Percentiles rank a stretch among this genome's conserved stretches.
phyloP scores from a whole-genome alignment of 2,329 filamentous ascomycete species.

The Lachnellula subtilissima region DNA sequence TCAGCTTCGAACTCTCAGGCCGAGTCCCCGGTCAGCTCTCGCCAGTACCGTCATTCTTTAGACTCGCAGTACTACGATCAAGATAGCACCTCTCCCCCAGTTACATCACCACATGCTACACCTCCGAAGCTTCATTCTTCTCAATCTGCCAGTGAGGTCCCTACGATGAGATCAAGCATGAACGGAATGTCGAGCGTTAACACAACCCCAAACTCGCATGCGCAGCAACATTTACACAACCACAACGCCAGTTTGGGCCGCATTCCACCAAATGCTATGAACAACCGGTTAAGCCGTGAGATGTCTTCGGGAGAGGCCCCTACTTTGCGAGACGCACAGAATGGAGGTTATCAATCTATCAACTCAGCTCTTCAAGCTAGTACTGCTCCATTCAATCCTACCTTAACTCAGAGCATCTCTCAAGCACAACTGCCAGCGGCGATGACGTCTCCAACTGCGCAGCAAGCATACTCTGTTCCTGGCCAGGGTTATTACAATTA shows the following conservation, averaged over 20 bases:
- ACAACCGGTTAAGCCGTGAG: conserved; percentile 69
- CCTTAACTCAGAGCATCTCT: conserved; percentile 38
- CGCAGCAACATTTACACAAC: conserved; percentile 57
- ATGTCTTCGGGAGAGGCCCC: conserved; percentile 37
- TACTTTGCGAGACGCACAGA: conserved; percentile 38
- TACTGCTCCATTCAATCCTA: conserved; percentile 72
- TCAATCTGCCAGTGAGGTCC: conserved; percentile 84
- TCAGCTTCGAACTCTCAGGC: conserved; percentile 34
- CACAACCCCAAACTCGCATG: conserved; percentile 49
- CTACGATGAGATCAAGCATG: conserved; percentile 64
- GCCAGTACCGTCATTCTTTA: conserved; percentile 54
- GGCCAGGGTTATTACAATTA: conserved; percentile 30
- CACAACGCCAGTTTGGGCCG: conserved; percentile 80
- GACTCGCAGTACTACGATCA: conserved; percentile 45
- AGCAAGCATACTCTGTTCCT: conserved; percentile 24
- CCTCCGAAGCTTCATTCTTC: conserved; percentile 78
- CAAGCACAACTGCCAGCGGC: conserved; percentile 25
- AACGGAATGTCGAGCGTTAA: conserved; percentile 25
- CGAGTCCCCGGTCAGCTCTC: conserved; percentile 42
- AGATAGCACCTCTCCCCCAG: conserved; percentile 20
- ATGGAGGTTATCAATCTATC: conserved; percentile 52
- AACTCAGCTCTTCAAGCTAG: conserved; percentile 74
- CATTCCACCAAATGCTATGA: conserved; percentile 62
- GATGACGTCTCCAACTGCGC: conserved; percentile 25
- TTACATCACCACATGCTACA: conserved; percentile 49